Conservation (phyloP, 352 stramenopile genomes). For the Phytophthora citrophthora region DNA sequence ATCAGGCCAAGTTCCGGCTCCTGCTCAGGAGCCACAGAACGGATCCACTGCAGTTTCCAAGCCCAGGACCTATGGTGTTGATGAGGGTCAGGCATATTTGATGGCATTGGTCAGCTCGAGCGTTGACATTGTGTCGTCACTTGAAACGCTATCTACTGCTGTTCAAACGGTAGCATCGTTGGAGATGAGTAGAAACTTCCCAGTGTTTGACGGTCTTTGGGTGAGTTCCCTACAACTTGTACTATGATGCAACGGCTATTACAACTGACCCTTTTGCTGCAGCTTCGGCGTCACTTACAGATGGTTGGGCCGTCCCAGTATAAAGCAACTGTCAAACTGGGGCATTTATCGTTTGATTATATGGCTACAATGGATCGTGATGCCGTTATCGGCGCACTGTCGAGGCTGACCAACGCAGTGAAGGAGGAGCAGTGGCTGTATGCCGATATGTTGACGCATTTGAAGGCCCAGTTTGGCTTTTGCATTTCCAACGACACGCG, state of each 20-base stretch:
- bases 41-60: slow-evolving; percentile 9
- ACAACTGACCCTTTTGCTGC: slow-evolving; percentile 19
- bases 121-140: slow-evolving; percentile 62
- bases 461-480: slow-evolving; percentile 55
- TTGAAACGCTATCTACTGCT: slow-evolving; percentile 49
- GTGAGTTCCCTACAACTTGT: slow-evolving; percentile 29
- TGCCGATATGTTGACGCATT: slow-evolving; percentile 43
- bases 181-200: slow-evolving; percentile 71
- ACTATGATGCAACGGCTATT: background rate
- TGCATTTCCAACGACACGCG: slow-evolving; percentile 43
- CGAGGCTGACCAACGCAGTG: slow-evolving; percentile 44
- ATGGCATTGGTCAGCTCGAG: slow-evolving; percentile 57
- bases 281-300: slow-evolving; percentile 60
- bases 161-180: slow-evolving; percentile 46
- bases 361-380: slow-evolving; percentile 43
- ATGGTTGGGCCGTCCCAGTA: slow-evolving; percentile 22
- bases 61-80: slow-evolving; percentile 23
- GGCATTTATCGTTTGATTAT: slow-evolving; percentile 48
- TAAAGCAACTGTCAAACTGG: slow-evolving; percentile 42
- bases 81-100: slow-evolving; percentile 56
- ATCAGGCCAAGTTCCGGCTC: background rate
- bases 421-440: slow-evolving; percentile 53
- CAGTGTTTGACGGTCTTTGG: slow-evolving; percentile 54
- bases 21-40: slow-evolving; percentile 3
- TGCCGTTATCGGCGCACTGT: slow-evolving; percentile 54